Conservation (phyloP, 148 eudicot genomes). For the Camellia japonica region DNA sequence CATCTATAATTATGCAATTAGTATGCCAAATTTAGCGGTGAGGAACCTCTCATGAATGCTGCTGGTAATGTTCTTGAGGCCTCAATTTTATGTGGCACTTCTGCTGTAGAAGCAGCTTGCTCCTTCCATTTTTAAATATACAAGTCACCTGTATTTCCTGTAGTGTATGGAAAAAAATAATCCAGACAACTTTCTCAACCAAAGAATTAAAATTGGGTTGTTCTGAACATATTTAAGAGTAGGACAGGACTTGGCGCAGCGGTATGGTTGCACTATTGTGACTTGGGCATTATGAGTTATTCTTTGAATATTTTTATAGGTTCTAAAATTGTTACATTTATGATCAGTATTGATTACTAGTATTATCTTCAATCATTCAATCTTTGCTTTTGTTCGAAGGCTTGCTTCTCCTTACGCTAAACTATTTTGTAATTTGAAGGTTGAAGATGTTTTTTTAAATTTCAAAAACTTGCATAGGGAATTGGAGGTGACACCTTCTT, state of each 20-base stretch:
- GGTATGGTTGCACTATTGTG: too few relatives aligned
- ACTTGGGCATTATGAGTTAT: too few relatives aligned
- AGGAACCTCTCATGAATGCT: conserved; percentile 66
- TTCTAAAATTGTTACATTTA: background rate
- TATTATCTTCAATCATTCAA: too few relatives aligned
- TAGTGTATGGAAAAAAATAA: too few relatives aligned
- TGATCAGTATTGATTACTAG: background rate
- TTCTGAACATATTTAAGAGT: too few relatives aligned
- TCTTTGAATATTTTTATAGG: background rate
- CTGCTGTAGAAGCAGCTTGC: conserved; percentile 17
- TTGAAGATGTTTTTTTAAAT: conserved; percentile 49
- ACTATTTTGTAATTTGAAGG: conserved; percentile 42
- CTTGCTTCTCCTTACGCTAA: conserved; percentile 18
- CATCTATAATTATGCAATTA: conserved; percentile 56
- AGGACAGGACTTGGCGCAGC: too few relatives aligned
- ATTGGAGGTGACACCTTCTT: conserved; percentile 59
- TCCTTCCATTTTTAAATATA: background rate
- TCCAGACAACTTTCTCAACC: too few relatives aligned
- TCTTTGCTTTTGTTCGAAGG: background rate
- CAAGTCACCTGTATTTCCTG: background rate
- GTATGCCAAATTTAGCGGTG: conserved; percentile 74
- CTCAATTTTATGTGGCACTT: conserved; percentile 20
- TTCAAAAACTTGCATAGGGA: conserved; percentile 59
- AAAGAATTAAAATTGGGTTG: too few relatives aligned
- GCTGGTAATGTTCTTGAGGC: conserved; percentile 48